Conservation (phyloP, 2,329 filamentous ascomycete genomes). For the Exserohilum turcica region DNA sequence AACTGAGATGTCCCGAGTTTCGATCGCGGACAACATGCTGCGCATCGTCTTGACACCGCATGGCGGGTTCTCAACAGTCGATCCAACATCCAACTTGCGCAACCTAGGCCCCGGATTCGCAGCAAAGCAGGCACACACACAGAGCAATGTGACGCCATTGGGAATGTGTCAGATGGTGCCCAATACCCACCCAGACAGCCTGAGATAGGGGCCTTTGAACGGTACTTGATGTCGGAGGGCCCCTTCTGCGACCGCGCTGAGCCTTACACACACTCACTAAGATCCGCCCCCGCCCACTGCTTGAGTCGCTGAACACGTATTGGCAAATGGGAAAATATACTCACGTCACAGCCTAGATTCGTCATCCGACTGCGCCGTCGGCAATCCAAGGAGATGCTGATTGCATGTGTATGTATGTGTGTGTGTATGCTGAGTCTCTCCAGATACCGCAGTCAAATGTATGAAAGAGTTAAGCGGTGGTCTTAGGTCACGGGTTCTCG, state of each 20-base stretch:
- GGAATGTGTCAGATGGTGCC: neutral
- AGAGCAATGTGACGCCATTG: neutral
- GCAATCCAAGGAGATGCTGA: neutral
- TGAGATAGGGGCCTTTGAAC: neutral
- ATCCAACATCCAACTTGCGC: neutral
- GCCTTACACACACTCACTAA: slow-evolving; percentile 12
- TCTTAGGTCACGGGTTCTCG: too few relatives aligned
- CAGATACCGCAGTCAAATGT: neutral
- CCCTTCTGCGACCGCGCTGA: slow-evolving; percentile 12
- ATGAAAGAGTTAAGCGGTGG: neutral
- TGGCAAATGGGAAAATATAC: slow-evolving; percentile 5
- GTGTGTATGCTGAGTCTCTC: neutral
- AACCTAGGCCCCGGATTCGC: neutral
- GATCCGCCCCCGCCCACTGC: neutral
- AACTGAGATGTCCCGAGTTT: neutral
- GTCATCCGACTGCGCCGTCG: slow-evolving; percentile 9
- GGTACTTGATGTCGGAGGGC: neutral
- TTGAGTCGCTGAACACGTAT: neutral
- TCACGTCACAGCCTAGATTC: slow-evolving; percentile 5
- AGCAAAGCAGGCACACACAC: neutral
- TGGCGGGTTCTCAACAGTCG: neutral
- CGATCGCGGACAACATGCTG: neutral
- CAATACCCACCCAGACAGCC: neutral
- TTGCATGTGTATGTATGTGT: too few relatives aligned
- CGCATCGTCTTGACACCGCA: neutral